phyloP scores from a whole-genome alignment of 2,329 filamentous ascomycete species.

The Tolypocladium pustulatum region DNA sequence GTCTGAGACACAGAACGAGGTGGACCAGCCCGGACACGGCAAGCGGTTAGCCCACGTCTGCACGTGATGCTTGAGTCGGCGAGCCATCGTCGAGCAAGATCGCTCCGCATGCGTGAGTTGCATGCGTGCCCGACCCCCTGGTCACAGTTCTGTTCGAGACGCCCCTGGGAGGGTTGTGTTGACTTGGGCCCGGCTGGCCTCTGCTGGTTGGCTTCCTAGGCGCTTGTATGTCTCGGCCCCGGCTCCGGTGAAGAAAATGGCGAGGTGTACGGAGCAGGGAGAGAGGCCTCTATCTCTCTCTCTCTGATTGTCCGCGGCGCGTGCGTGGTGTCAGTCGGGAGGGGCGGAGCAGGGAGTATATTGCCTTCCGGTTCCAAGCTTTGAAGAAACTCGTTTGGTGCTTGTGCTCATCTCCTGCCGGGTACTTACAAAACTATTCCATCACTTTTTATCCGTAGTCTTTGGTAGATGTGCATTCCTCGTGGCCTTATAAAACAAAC shows the following conservation, averaged over 20 bases:
- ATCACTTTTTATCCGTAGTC: background rate
- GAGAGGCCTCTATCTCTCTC: background rate
- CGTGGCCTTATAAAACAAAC: background rate
- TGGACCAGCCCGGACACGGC: slow-evolving; percentile 12
- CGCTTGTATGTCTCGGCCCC: slow-evolving; percentile 9
- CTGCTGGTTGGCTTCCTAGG: slow-evolving; percentile 2
- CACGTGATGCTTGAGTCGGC: slow-evolving; percentile 14
- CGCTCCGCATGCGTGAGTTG: slow-evolving; percentile 7
- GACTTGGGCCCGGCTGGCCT: background rate
- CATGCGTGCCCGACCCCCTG: slow-evolving; percentile 2
- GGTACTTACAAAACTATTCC: background rate
- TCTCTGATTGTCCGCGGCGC: background rate
- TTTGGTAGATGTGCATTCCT: background rate
- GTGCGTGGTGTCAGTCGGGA: background rate
- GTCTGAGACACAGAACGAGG: slow-evolving; percentile 26
- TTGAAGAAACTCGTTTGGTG: background rate
- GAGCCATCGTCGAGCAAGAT: slow-evolving; percentile 4
- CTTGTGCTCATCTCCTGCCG: background rate
- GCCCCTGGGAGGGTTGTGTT: slow-evolving; percentile 1
- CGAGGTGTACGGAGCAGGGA: background rate
- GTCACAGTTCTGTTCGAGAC: background rate
- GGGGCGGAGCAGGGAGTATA: background rate
- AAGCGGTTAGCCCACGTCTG: slow-evolving; percentile 10
- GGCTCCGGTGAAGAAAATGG: slow-evolving; percentile 1
- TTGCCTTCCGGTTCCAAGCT: background rate